These are phyloP conservation scores for Myxozyma monticola DNA, from an alignment of 805 yeast genomes.

Conservation along the genomic window DNA sequence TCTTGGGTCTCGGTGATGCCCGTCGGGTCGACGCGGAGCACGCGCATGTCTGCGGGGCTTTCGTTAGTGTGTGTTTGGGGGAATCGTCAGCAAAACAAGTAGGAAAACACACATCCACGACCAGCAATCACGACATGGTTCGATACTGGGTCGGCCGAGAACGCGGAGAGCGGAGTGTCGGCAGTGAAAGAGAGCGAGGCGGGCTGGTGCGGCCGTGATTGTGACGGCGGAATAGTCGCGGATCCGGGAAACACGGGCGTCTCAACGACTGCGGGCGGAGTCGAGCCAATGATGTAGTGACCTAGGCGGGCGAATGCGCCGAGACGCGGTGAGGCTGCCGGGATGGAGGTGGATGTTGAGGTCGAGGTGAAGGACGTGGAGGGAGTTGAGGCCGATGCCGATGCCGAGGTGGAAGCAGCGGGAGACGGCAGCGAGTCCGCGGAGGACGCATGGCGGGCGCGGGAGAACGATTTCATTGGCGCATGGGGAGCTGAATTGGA, in stretches of 20 bases:
- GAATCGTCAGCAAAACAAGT: background rate
- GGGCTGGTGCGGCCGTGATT: background rate
- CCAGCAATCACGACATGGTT: conserved; percentile 26
- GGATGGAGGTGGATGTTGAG: background rate
- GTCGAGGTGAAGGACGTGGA: no score
- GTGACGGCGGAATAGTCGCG: background rate
- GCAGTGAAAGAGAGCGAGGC: conserved; percentile 1
- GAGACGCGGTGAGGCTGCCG: conserved; percentile 8
- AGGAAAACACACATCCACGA: conserved; percentile 15
- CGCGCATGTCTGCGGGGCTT: conserved; percentile 8
- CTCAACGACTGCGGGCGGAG: background rate
- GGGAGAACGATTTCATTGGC: no score
- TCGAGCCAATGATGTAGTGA: conserved; percentile 13
- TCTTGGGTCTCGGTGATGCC: conserved; percentile 8
- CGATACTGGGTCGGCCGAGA: conserved; percentile 11
- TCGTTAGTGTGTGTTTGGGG: background rate
- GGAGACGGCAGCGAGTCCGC: no score
- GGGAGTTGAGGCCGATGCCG: no score
- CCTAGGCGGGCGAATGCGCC: conserved; percentile 19
- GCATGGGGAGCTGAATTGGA: no score
- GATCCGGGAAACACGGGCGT: background rate
- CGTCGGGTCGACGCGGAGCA: conserved; percentile 15
- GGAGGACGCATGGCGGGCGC: no score
- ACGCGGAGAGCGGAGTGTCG: conserved; percentile 20
- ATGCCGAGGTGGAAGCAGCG: no score